Conservation (phyloP, 768 basidiomycete genomes). For the Butyriboletus loyo region DNA sequence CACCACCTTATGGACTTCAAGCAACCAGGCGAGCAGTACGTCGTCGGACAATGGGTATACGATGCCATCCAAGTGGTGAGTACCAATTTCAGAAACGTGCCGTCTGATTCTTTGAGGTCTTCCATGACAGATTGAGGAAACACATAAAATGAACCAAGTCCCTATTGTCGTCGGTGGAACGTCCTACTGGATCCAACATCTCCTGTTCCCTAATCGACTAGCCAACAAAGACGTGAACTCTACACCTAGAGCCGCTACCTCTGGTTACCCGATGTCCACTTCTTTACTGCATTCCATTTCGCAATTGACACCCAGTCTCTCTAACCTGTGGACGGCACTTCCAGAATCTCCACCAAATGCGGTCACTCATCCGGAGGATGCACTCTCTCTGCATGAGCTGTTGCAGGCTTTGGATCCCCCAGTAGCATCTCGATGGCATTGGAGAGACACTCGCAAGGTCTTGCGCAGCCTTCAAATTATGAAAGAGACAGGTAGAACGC, state of each 20-base stretch:
- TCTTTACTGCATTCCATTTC: conserved; percentile 42
- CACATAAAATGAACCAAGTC: conserved; percentile 56
- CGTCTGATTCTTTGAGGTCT: neutral
- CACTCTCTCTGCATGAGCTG: conserved; percentile 64
- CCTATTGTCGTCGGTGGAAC: conserved; percentile 96
- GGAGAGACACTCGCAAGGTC: conserved; percentile 92
- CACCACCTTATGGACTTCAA: conserved; percentile 92
- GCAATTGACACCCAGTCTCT: conserved; percentile 45
- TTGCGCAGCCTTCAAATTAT: conserved; percentile 75
- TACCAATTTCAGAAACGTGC: conserved; percentile 10
- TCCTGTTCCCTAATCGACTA: conserved; percentile 83
- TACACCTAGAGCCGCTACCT: neutral
- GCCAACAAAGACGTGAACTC: conserved; percentile 25
- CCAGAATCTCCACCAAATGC: conserved; percentile 62
- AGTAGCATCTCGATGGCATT: conserved; percentile 89
- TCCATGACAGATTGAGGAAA: conserved; percentile 64
- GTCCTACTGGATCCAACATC: conserved; percentile 95
- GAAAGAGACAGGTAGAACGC: conserved; percentile 58
- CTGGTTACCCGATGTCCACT: conserved; percentile 27
- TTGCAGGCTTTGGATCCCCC: conserved; percentile 65
- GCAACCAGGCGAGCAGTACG: conserved; percentile 81
- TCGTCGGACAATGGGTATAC: conserved; percentile 82
- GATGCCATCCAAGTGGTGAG: conserved; percentile 78
- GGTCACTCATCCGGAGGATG: conserved; percentile 48
- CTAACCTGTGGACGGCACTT: conserved; percentile 50